Evolutionary conservation across 1,284 basidiomycete species (phyloP).

Genomic region (Pseudozyma hubeiensis): DNA sequence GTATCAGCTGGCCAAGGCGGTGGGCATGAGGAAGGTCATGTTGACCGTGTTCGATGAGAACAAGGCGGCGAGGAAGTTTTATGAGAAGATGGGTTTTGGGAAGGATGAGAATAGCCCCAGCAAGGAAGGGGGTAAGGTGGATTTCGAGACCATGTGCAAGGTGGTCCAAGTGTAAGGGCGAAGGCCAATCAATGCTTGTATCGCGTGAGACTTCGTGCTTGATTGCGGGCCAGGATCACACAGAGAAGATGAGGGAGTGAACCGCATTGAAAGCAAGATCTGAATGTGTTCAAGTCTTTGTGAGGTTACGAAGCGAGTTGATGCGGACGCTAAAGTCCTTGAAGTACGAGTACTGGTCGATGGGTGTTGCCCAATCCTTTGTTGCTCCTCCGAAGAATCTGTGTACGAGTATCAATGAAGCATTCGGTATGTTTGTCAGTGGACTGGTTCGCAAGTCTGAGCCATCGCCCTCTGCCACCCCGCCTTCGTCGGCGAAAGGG

Average conservation of each 20-base stretch:
- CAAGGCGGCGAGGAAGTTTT: slow-evolving; percentile 26
- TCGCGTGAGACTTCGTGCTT: neutral
- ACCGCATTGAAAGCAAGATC: too few relatives aligned
- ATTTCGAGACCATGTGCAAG: slow-evolving; percentile 45
- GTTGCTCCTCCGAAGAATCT: slow-evolving; percentile 47
- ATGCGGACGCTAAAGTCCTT: slow-evolving; percentile 32
- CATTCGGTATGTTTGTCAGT: neutral
- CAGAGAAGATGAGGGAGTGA: too few relatives aligned
- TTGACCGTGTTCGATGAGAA: slow-evolving; percentile 50
- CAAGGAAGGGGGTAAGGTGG: slow-evolving; percentile 12
- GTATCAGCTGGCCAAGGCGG: slow-evolving; percentile 9
- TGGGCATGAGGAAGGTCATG: slow-evolving; percentile 35
- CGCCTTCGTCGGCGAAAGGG: neutral
- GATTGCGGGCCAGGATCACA: too few relatives aligned
- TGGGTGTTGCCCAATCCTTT: slow-evolving; percentile 36
- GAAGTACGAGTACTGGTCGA: slow-evolving; percentile 49
- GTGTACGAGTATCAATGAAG: neutral
- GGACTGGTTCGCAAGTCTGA: too few relatives aligned
- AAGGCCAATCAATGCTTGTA: neutral
- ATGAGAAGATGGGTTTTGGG: slow-evolving; percentile 56
- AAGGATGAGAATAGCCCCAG: slow-evolving; percentile 70
- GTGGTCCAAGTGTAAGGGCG: neutral
- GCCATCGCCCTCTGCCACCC: too few relatives aligned
- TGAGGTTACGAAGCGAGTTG: slow-evolving; percentile 11
- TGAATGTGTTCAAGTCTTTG: neutral